Evolutionary conservation across 345 rosid genomes (phyloP).

Genomic region (Conringia planisiliqua): DNA sequence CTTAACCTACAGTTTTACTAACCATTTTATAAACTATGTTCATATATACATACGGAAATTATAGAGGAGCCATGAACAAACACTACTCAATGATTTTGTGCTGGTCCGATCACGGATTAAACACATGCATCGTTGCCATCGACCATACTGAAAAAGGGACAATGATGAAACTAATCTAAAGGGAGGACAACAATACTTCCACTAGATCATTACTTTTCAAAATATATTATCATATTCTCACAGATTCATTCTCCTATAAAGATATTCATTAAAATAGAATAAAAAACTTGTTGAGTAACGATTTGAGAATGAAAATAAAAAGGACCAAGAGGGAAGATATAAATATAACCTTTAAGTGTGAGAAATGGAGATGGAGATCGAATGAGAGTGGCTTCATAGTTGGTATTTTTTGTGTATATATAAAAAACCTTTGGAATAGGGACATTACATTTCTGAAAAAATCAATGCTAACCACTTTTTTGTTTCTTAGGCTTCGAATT

Average conservation of each 20-base stretch:
- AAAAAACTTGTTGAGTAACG: neutral
- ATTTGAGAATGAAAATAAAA: neutral
- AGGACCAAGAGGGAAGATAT: neutral
- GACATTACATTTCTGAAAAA: neutral
- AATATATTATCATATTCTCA: neutral
- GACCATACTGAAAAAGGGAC: neutral
- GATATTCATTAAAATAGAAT: neutral
- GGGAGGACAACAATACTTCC: neutral
- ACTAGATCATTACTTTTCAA: neutral
- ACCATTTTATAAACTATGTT: neutral
- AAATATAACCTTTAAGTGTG: conserved; percentile 17
- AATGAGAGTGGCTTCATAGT: conserved; percentile 5
- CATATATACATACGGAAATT: neutral
- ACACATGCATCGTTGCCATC: neutral
- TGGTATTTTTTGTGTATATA: neutral
- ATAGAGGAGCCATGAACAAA: neutral
- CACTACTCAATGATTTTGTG: neutral
- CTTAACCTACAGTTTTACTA: neutral
- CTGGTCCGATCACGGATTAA: neutral
- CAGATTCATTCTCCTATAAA: neutral
- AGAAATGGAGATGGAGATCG: neutral
- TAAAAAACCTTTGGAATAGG: neutral
- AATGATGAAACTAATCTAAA: neutral
- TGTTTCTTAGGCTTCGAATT: neutral
- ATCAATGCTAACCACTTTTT: conserved; percentile 6